Conservation (phyloP, 2,329 filamentous ascomycete species). For the Thielaviopsis populi region DNA sequence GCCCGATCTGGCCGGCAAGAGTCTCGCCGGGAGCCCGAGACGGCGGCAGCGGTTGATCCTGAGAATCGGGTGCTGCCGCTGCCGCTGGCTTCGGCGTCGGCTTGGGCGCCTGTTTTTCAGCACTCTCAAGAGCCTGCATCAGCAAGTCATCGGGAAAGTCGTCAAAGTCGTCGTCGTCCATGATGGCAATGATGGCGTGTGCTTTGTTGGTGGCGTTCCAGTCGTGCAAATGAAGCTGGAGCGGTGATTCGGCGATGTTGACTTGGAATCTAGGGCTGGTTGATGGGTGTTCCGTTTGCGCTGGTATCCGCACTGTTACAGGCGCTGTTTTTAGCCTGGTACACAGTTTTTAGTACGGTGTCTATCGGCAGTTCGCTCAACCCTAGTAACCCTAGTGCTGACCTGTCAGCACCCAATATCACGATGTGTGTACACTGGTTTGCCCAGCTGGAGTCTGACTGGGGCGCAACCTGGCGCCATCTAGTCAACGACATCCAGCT, state of each 20-base stretch:
- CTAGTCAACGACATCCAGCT: too few relatives aligned
- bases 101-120: constrained; percentile 9
- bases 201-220: neutral
- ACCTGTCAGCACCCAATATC: neutral
- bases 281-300: neutral
- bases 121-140: constrained; percentile 16
- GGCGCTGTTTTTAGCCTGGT: neutral
- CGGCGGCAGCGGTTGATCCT: neutral
- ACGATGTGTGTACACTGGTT: too few relatives aligned
- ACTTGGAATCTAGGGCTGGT: neutral
- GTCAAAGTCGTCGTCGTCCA: constrained; percentile 18
- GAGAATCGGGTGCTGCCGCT: neutral
- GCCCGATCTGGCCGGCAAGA: constrained; percentile 11
- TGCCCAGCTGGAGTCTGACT: too few relatives aligned
- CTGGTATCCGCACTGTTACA: neutral
- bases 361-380: neutral
- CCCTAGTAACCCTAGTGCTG: neutral
- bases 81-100: neutral
- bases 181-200: neutral
- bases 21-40: neutral
- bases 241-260: neutral
- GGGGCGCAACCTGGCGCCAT: too few relatives aligned
- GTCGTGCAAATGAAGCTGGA: neutral
- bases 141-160: constrained; percentile 16
- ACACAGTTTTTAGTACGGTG: neutral